Evolutionary conservation across 2,329 filamentous ascomycete genomes (phyloP), one percentile per base, ranked within the genome.

Genomic region (Drechslera avenae): DNA sequence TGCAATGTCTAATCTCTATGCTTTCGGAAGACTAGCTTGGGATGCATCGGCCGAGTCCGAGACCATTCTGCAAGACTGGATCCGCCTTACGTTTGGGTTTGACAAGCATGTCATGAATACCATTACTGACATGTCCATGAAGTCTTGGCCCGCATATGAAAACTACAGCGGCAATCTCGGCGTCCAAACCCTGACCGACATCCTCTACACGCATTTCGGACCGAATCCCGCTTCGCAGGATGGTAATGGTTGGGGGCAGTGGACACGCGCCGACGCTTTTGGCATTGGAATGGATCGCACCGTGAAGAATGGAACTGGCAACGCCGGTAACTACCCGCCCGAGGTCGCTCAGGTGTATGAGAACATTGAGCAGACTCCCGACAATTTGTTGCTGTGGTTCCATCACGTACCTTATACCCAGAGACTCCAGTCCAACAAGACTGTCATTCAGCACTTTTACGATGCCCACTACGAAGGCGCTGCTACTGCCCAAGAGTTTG

Each of bases 231-330:
- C 80, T 7, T 84, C 83, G 0, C 83, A 86, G 63, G 87, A 90
- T 56, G 78, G 78, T 60, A 89, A 88, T 58, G 80, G 81, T 2
- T 89, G 84, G 84, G 86, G 87, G 8, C 86, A 88, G 65, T 90
- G 87, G 86, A 89, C 86, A 0, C 81, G 87, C 3, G 86, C 86
- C 0, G 83, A 88, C 53, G 65, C 67, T 0, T 59, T 74, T 16
- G 77, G 76, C 4, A 83, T 90, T 46, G 87, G 87, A 1, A 90
- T 90, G 86, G 87, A 90, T 60, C 80, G 87, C 9, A 89, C 87
- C 0, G 82, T 87, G 0, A 76, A 73, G 52, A 90, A 87, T 45
- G 87, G 87, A 8, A 89, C 87, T 0, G 83, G 84, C 0, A 85
- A 80, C 55, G 75, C 86, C 0, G 85, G 85, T 0, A 85, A 89